Conservation (phyloP, 2,329 filamentous ascomycete genomes). For the Fonsecaea pugnacius region DNA sequence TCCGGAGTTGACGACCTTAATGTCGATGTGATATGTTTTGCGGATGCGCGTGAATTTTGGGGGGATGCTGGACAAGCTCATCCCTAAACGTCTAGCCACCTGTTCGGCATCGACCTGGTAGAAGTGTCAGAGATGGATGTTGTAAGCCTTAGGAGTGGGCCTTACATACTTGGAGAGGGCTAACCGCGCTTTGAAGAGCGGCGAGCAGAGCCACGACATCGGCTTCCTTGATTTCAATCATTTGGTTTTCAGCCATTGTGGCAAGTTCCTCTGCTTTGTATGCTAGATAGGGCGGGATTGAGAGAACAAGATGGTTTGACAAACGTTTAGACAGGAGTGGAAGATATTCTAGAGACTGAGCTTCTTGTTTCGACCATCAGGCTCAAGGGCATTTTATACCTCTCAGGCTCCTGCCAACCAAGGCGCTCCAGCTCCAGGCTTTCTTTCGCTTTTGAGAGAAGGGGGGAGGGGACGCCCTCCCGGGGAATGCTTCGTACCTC, state of each 20-base stretch:
- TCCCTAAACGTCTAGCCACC: conserved; percentile 30
- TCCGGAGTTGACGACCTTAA: conserved; percentile 34
- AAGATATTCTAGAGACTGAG: not conserved
- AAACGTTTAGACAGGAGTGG: not conserved
- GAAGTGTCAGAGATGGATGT: not conserved
- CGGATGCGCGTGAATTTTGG: conserved; percentile 32
- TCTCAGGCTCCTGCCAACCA: not conserved
- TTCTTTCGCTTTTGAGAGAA: not conserved
- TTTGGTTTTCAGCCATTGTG: conserved; percentile 23
- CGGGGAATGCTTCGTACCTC: not conserved
- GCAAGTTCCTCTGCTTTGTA: not conserved
- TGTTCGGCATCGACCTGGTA: conserved; percentile 29
- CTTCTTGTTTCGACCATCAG: not conserved
- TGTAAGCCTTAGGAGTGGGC: not conserved
- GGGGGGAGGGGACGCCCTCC: too few relatives aligned
- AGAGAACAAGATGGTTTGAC: not conserved
- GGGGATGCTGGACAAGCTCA: conserved; percentile 31
- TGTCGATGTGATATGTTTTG: conserved; percentile 31
- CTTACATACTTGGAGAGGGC: conserved; percentile 28
- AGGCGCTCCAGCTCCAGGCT: not conserved
- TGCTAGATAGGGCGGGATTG: not conserved
- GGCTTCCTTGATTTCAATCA: conserved; percentile 31
- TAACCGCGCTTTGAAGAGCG: conserved; percentile 31
- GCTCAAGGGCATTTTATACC: not conserved
- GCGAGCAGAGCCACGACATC: conserved; percentile 31